Evolutionary conservation across 2,329 filamentous ascomycete species (phyloP).

Genomic region (Colletotrichum sp.): DNA sequence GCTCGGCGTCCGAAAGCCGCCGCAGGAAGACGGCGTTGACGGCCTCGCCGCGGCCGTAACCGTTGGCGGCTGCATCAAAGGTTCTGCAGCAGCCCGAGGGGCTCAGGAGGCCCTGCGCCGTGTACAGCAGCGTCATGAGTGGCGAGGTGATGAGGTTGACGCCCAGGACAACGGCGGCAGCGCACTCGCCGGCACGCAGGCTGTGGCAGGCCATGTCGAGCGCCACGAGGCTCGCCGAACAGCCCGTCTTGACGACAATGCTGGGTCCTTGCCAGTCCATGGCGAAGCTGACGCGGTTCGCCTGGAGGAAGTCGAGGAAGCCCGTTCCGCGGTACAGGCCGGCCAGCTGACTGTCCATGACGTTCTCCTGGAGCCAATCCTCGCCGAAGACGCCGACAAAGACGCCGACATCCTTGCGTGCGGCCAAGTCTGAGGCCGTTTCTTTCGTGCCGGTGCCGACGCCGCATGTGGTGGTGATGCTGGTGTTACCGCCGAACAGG

Average conservation of each 20-base stretch:
- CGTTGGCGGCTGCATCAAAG: constrained; percentile 41
- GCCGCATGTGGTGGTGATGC: neutral
- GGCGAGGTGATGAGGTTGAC: constrained; percentile 31
- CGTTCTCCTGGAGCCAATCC: constrained; percentile 26
- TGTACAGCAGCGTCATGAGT: constrained; percentile 10
- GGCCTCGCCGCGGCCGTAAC: constrained; percentile 49
- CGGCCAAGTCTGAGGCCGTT: neutral
- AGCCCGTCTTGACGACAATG: constrained; percentile 30
- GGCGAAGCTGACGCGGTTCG: constrained; percentile 25
- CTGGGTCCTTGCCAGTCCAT: constrained; percentile 15
- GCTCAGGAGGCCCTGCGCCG: constrained; percentile 13
- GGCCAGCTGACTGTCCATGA: constrained; percentile 6
- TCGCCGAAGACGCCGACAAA: constrained; percentile 31
- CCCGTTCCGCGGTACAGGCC: constrained; percentile 16
- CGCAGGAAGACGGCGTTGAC: constrained; percentile 44
- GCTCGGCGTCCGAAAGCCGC: constrained; percentile 40
- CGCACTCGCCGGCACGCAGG: constrained; percentile 22
- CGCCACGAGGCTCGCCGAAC: constrained; percentile 26
- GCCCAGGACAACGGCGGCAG: constrained; percentile 25
- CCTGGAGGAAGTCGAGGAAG: constrained; percentile 20
- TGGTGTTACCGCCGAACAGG: constrained; percentile 17
- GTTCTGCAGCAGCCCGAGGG: constrained; percentile 20
- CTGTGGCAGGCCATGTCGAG: constrained; percentile 26
- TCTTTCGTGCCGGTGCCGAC: neutral
- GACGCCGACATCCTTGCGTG: constrained; percentile 28